These are phyloP conservation scores for Melaleuca quinquenervia DNA, from an alignment of 345 rosid species.

Conservation along the genomic window DNA sequence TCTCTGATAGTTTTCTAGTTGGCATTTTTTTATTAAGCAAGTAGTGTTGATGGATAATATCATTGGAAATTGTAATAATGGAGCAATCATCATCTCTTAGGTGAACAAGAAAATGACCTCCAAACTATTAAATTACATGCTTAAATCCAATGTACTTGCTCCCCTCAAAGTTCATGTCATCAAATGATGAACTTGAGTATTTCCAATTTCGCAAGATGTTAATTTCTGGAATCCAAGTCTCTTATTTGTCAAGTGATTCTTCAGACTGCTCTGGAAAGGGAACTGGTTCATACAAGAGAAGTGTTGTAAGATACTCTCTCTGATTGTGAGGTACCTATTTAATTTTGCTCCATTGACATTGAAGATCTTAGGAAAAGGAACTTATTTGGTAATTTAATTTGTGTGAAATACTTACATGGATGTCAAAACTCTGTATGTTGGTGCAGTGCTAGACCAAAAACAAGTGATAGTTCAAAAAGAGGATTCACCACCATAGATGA, in stretches of 20 bases:
- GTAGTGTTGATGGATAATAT: not conserved
- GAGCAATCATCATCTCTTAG: not conserved
- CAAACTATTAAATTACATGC: not conserved
- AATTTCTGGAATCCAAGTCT: not conserved
- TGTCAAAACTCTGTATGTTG: not conserved
- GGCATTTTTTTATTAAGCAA: not conserved
- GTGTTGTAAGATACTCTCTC: slow-evolving; percentile 88
- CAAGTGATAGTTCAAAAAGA: slow-evolving; percentile 47
- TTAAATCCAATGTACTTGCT: not conserved
- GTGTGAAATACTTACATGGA: not conserved
- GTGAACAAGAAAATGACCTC: not conserved
- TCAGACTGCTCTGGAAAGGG: slow-evolving; percentile 92
- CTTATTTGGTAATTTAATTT: not conserved
- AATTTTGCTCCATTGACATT: not conserved
- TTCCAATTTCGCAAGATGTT: not conserved
- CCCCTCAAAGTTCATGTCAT: not conserved
- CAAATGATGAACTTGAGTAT: not conserved
- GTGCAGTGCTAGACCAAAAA: slow-evolving; percentile 67
- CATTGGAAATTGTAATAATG: not conserved
- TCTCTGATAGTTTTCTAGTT: not conserved
- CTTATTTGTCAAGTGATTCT: slow-evolving; percentile 5
- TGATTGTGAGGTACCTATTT: slow-evolving; percentile 60
- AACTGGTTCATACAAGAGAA: slow-evolving; percentile 96
- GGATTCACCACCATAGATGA: slow-evolving; percentile 55
- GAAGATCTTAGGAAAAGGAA: not conserved